Evolutionary conservation across 345 rosid species (phyloP).

Genomic region (Eucalyptus urophylla): DNA sequence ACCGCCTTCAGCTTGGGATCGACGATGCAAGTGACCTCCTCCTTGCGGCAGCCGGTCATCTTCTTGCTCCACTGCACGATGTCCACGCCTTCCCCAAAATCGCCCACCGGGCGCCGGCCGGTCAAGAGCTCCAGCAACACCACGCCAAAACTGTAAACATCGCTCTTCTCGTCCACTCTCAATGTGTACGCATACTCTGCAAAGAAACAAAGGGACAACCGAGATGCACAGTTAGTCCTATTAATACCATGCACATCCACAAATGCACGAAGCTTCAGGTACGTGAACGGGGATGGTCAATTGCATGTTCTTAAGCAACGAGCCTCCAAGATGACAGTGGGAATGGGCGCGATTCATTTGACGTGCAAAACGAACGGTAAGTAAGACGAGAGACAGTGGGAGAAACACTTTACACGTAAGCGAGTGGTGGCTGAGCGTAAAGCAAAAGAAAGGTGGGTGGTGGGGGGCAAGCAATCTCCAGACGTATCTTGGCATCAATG

Average conservation of each 20-base stretch:
- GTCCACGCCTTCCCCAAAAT: constrained; percentile 74
- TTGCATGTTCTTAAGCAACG: background rate
- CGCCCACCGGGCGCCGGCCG: constrained; percentile 74
- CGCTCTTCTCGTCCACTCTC: constrained; percentile 84
- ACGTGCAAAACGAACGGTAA: background rate
- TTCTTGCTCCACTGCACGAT: constrained; percentile 83
- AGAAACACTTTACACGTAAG: constrained; percentile 1
- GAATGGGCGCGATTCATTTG: background rate
- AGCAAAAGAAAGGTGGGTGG: background rate
- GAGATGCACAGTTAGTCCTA: background rate
- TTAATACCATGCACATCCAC: background rate
- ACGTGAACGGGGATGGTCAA: background rate
- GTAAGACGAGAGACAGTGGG: background rate
- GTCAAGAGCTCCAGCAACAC: constrained; percentile 69
- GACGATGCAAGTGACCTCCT: constrained; percentile 42
- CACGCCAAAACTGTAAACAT: constrained; percentile 89
- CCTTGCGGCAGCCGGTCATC: constrained; percentile 44
- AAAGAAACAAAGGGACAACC: background rate
- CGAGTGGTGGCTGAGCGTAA: background rate
- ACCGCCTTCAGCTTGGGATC: constrained; percentile 45
- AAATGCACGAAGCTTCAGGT: background rate
- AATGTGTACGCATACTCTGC: constrained; percentile 86
- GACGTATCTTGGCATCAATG: background rate
- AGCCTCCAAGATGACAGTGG: background rate
- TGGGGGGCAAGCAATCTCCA: background rate